Evolutionary conservation across 768 basidiomycete species (phyloP).

Genomic region (Podaxis mareebaensis): DNA sequence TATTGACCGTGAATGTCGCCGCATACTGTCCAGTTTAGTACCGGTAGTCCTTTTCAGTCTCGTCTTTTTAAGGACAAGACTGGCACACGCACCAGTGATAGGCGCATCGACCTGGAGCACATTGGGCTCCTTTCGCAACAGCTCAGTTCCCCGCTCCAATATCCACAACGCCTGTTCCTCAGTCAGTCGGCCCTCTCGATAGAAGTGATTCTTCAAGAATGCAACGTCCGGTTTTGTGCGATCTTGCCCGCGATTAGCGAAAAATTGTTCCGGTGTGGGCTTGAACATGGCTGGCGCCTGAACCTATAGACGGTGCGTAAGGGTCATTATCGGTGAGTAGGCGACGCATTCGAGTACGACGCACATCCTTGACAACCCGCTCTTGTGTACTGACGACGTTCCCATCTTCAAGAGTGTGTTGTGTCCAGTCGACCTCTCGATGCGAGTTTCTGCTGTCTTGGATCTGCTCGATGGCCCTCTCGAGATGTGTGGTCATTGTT

Average conservation of each 20-base stretch:
- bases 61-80: conserved; percentile 5
- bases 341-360: conserved; percentile 23
- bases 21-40: conserved; percentile 60
- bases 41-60: neutral
- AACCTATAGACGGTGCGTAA: conserved; percentile 52
- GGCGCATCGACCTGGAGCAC: conserved; percentile 95
- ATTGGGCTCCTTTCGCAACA: conserved; percentile 85
- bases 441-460: conserved; percentile 45
- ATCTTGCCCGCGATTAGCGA: conserved; percentile 68
- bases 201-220: conserved; percentile 98
- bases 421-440: conserved; percentile 84
- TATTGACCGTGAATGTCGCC: conserved; percentile 99
- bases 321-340: conserved; percentile 10
- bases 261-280: conserved; percentile 95
- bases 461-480: conserved; percentile 70
- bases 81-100: conserved; percentile 75
- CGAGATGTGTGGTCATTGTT: conserved; percentile 54
- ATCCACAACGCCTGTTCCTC: conserved; percentile 97
- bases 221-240: conserved; percentile 91
- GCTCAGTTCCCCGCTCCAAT: conserved; percentile 80
- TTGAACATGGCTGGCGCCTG: conserved; percentile 96
- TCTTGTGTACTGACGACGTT: conserved; percentile 90
- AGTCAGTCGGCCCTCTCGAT: conserved; percentile 89
- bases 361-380: conserved; percentile 93
- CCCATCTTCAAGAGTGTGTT: conserved; percentile 92